These are phyloP conservation scores for Lineolata rhizophorae DNA, from an alignment of 495 filamentous ascomycete species.

Conservation along the genomic window DNA sequence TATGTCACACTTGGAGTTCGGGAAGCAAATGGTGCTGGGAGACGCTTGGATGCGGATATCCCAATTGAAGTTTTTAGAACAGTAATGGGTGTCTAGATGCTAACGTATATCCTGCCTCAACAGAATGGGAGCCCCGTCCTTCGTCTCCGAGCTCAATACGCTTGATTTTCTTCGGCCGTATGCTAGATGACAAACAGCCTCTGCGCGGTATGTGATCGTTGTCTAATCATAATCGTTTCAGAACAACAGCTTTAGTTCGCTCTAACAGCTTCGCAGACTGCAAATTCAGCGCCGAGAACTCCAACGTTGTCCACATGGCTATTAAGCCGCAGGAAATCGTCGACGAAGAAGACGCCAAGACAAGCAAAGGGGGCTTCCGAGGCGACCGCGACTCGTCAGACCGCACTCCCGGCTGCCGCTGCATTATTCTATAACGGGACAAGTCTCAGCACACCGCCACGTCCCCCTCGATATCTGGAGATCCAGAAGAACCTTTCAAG, in stretches of 20 bases:
- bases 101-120: no score
- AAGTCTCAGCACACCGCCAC: no score
- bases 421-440: constrained; percentile 64
- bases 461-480: no score
- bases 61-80: constrained; percentile 1
- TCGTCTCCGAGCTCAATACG: constrained; percentile 67
- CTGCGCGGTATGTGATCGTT: constrained; percentile 35
- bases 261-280: constrained; percentile 33
- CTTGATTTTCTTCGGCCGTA: constrained; percentile 69
- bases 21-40: constrained; percentile 6
- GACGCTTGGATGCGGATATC: not conserved
- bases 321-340: constrained; percentile 72
- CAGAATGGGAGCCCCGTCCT: constrained; percentile 73
- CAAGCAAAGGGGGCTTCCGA: constrained; percentile 37
- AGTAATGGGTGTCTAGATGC: constrained; percentile 1
- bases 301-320: constrained; percentile 87
- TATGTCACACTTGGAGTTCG: no score
- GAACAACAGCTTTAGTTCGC: no score
- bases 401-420: constrained; percentile 47
- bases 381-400: constrained; percentile 40
- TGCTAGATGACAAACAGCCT: constrained; percentile 67
- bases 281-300: constrained; percentile 41
- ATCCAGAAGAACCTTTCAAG: not conserved
- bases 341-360: constrained; percentile 74
- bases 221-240: constrained; percentile 1